Evolutionary conservation across 768 basidiomycete genomes (phyloP).

Genomic region (Kwoniella europaea): DNA sequence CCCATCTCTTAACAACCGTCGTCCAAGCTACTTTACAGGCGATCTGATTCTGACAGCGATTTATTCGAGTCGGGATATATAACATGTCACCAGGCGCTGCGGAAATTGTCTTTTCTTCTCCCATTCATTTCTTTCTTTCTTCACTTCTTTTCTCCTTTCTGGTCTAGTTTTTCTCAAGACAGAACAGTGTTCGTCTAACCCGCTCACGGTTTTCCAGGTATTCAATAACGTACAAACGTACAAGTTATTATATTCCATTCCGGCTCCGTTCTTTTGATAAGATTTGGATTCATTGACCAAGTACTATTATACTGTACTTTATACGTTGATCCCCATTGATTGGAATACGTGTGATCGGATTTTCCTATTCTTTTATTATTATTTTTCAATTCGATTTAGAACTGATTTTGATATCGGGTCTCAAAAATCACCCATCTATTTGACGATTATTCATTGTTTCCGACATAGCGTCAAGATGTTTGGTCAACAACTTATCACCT

Average conservation of each 20-base stretch:
- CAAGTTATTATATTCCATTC: not conserved
- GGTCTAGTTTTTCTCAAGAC: not conserved
- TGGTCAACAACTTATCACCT: not conserved
- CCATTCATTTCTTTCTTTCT: not conserved
- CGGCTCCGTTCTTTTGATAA: slow-evolving; percentile 20
- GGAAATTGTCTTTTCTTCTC: not conserved
- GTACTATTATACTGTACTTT: not conserved
- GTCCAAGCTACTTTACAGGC: not conserved
- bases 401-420: not conserved
- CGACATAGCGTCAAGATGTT: not conserved
- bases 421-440: no score
- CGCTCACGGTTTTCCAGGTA: slow-evolving; percentile 15
- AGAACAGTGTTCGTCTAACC: slow-evolving; percentile 22
- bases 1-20: slow-evolving; percentile 2
- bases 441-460: no score
- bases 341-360: no score
- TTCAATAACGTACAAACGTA: no score
- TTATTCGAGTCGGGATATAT: not conserved
- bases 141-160: not conserved
- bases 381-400: not conserved
- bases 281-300: not conserved
- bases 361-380: not conserved
- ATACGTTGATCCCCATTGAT: not conserved
- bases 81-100: not conserved
- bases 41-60: not conserved